Percentiles rank a stretch among this genome's conserved stretches.
Evolutionary conservation across 2,329 filamentous ascomycete species (phyloP).

Genomic region (Lachnellula hyalina): DNA sequence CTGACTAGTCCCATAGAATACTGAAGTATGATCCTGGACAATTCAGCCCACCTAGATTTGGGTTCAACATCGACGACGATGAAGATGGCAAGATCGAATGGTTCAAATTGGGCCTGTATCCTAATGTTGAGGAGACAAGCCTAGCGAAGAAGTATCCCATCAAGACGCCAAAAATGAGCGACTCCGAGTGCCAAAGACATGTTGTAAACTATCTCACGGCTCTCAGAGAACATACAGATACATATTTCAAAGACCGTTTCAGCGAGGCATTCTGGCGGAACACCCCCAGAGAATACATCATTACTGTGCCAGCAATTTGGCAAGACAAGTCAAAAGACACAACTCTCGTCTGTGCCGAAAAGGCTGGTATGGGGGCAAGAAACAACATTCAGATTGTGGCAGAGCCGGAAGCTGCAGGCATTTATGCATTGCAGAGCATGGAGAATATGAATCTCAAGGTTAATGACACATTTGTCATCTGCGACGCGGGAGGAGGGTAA

Average conservation of each 20-base stretch:
- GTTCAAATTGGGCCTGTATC: slow-evolving; percentile 4
- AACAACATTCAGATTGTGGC: slow-evolving; percentile 8
- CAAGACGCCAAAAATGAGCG: background rate
- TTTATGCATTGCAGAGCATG: slow-evolving; percentile 10
- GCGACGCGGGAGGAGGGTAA: slow-evolving; percentile 30
- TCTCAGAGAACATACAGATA: slow-evolving; percentile 2
- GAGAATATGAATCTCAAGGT: slow-evolving; percentile 13
- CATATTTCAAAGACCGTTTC: background rate
- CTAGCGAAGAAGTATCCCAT: background rate
- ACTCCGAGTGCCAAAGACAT: background rate
- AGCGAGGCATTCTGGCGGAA: background rate
- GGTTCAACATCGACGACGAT: background rate
- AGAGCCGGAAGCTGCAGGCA: slow-evolving; percentile 13
- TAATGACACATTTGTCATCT: slow-evolving; percentile 30
- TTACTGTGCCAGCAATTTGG: slow-evolving; percentile 13
- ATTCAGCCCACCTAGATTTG: background rate
- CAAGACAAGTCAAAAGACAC: slow-evolving; percentile 2
- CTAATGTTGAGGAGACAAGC: background rate
- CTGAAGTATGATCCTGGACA: background rate
- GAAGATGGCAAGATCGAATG: background rate
- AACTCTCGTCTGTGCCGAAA: slow-evolving; percentile 3
- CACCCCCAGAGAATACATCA: slow-evolving; percentile 1
- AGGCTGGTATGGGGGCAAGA: slow-evolving; percentile 4
- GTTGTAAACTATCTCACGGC: slow-evolving; percentile 2
- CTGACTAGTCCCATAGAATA: background rate